Conservation (phyloP, 352 stramenopile species). For the Pythium plurisporium region DNA sequence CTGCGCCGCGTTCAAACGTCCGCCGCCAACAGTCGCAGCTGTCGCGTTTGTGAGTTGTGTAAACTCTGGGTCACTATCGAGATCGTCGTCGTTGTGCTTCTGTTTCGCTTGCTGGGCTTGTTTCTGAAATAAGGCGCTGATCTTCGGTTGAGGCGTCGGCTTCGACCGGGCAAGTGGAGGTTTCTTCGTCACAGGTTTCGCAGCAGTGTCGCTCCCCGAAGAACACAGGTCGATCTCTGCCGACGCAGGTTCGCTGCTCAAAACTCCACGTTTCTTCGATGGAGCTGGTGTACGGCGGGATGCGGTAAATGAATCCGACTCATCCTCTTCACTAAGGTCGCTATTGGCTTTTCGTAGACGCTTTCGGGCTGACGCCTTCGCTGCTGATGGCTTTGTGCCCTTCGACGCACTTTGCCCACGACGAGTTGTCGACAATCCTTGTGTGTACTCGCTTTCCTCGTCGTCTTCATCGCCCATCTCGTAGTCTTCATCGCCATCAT, state of each 20-base stretch:
- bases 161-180: slow-evolving; percentile 23
- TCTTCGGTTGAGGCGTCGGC: slow-evolving; percentile 46
- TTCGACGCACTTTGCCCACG: slow-evolving; percentile 12
- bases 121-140: slow-evolving; percentile 49
- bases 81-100: slow-evolving; percentile 37
- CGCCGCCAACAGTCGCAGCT: background rate
- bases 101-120: background rate
- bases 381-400: background rate
- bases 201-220: slow-evolving; percentile 20
- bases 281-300: background rate
- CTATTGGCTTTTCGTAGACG: slow-evolving; percentile 17
- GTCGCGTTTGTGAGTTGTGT: slow-evolving; percentile 34
- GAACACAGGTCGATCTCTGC: slow-evolving; percentile 38
- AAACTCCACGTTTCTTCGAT: slow-evolving; percentile 14
- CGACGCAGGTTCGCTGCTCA: slow-evolving; percentile 13
- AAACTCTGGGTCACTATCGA: slow-evolving; percentile 74
- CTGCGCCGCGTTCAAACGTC: background rate
- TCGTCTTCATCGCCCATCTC: slow-evolving; percentile 39
- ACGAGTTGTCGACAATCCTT: slow-evolving; percentile 11
- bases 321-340: slow-evolving; percentile 10
- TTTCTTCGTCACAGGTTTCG: background rate
- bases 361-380: slow-evolving; percentile 8
- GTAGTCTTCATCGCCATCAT: slow-evolving; percentile 66
- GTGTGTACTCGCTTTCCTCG: slow-evolving; percentile 38
- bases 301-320: background rate